Conservation (phyloP, 176 grass and related monocot species). For the maize (Zea mays) region Zm-B73-REFERENCE-NAM-5.0 NC_050099.1:222245001-222245500, state of each 20-base stretch:
- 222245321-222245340: neutral
- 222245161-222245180: neutral
- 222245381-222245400: too few species aligned
- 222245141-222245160: neutral
- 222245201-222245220: neutral
- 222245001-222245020: too few species aligned
- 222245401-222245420: too few species aligned
- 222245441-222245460: neutral
- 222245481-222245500: slow-evolving; percentile 13
- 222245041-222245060: too few species aligned
- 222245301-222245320: neutral
- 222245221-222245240: neutral
- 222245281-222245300: neutral
- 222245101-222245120: neutral
- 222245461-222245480: slow-evolving; percentile 12
- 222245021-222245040: too few species aligned
- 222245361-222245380: too few species aligned
- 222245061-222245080: neutral
- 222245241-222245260: neutral
- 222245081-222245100: neutral
- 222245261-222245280: neutral
- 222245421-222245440: too few species aligned
- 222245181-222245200: neutral
- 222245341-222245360: too few species aligned
- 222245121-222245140: neutral